These are phyloP conservation scores for Porphyrellus cyaneotinctus DNA, from an alignment of 768 basidiomycete species.

Conservation along the genomic window DNA sequence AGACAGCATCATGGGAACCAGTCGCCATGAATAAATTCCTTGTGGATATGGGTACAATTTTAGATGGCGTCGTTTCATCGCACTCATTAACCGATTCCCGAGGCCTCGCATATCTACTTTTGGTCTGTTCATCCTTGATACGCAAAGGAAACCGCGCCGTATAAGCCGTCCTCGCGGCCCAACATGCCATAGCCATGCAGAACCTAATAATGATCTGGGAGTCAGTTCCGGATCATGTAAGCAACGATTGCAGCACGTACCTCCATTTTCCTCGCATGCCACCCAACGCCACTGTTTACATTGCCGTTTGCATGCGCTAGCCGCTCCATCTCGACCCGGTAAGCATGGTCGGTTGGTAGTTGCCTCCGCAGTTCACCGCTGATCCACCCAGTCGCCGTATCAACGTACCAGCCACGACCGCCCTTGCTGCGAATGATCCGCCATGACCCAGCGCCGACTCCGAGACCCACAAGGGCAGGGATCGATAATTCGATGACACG, in stretches of 20 bases:
- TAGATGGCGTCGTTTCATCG: background rate
- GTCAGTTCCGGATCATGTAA: background rate
- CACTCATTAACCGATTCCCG: background rate
- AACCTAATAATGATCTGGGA: conserved; percentile 41
- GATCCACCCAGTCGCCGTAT: conserved; percentile 79
- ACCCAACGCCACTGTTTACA: conserved; percentile 88
- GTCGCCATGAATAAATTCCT: background rate
- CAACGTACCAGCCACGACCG: conserved; percentile 92
- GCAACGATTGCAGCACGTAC: conserved; percentile 41
- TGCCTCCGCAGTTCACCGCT: conserved; percentile 55
- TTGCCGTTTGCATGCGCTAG: conserved; percentile 81
- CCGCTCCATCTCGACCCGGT: conserved; percentile 65
- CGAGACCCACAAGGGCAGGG: conserved; percentile 64
- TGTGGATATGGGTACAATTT: background rate
- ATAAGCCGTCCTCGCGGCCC: conserved; percentile 89
- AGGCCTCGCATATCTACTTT: background rate
- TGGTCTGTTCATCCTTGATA: conserved; percentile 64
- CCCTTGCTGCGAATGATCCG: conserved; percentile 89
- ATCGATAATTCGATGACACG: conserved; percentile 85
- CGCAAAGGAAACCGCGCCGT: conserved; percentile 91
- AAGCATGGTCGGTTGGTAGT: conserved; percentile 56
- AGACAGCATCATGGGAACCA: background rate
- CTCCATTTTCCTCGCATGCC: conserved; percentile 98
- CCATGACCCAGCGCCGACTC: conserved; percentile 82
- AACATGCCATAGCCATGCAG: conserved; percentile 88